A percentile compares a stretch with the other conserved stretches of the same genome.
phyloP scores from a whole-genome alignment of 176 grass and related monocot species.

The Zea mays region Zm-B73-REFERENCE-NAM-5.0 NC_050104.1:82882001-82882500 shows the following conservation, averaged over 20 bases:
- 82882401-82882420: neutral
- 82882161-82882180: conserved; percentile 83
- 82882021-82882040: conserved; percentile 10
- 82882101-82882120: conserved; percentile 94
- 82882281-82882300: conserved; percentile 43
- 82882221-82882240: conserved; percentile 48
- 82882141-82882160: conserved; percentile 99
- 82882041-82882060: conserved; percentile 32
- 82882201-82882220: conserved; percentile 71
- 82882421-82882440: neutral
- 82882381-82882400: conserved; percentile 47
- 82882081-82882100: conserved; percentile 63
- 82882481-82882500: neutral
- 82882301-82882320: conserved; percentile 17
- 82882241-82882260: conserved; percentile 43
- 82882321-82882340: neutral
- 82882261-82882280: conserved; percentile 43
- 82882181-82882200: conserved; percentile 78
- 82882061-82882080: conserved; percentile 24
- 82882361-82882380: conserved; percentile 45
- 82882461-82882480: neutral
- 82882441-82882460: neutral
- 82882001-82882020: conserved; percentile 10
- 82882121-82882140: conserved; percentile 73
- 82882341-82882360: conserved; percentile 5